phyloP scores from a whole-genome alignment of 2,329 filamentous ascomycete genomes.

The Ophioceras dolichostomum region DNA sequence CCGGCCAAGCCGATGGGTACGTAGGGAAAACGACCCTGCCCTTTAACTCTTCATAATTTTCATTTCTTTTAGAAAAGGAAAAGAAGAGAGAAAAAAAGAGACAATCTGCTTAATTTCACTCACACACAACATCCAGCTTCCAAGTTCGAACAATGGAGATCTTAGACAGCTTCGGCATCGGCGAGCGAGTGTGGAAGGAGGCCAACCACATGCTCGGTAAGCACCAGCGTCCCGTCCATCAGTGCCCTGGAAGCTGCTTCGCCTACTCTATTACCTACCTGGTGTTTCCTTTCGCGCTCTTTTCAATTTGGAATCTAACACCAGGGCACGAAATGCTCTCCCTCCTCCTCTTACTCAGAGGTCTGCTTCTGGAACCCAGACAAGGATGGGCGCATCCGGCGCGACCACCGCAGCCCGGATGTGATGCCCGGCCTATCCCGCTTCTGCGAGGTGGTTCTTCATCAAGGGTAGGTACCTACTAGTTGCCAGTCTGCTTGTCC shows the following conservation, averaged over 20 bases:
- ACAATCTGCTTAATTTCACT: background rate
- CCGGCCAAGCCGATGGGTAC: constrained; percentile 31
- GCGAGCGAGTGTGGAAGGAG: constrained; percentile 51
- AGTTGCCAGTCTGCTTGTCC: too few relatives aligned
- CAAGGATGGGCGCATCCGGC: constrained; percentile 39
- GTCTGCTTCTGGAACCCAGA: constrained; percentile 52
- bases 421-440: constrained; percentile 47
- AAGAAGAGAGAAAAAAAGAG: background rate
- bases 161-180: constrained; percentile 60
- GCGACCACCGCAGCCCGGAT: constrained; percentile 50
- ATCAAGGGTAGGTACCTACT: too few relatives aligned
- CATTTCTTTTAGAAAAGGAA: background rate
- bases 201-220: constrained; percentile 49
- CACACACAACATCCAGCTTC: constrained; percentile 9
- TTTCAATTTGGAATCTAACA: too few relatives aligned
- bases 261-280: background rate
- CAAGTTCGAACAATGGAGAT: constrained; percentile 60
- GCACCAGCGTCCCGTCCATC: too few relatives aligned
- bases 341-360: too few relatives aligned
- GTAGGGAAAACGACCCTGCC: too few relatives aligned
- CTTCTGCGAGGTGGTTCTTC: constrained; percentile 55
- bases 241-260: too few relatives aligned
- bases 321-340: too few relatives aligned
- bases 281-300: too few relatives aligned
- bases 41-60: background rate